A percentile compares a stretch with the other conserved stretches of the same genome.
phyloP scores from a whole-genome alignment of 2,329 filamentous ascomycete genomes.

The Pestalotiopsis sp. region DNA sequence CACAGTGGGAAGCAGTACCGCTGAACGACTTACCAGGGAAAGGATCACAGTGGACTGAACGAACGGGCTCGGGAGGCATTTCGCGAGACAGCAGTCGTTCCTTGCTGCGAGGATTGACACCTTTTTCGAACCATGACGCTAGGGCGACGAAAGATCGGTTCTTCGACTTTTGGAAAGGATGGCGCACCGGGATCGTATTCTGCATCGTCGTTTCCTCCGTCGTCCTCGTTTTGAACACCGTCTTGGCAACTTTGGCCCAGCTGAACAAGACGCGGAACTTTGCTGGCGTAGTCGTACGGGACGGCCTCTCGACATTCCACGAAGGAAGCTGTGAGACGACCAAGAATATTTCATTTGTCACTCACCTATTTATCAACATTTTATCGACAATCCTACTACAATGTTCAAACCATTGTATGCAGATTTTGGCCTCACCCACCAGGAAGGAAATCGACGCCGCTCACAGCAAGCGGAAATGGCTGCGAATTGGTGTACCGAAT shows the following conservation, averaged over 20 bases:
- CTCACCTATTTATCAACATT: conserved; percentile 3
- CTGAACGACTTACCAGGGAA: neutral
- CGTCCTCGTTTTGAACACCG: neutral
- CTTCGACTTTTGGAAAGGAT: neutral
- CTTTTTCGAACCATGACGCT: neutral
- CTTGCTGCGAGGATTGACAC: neutral
- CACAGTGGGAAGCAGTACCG: conserved; percentile 1
- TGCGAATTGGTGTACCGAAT: neutral
- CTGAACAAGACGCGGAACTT: conserved; percentile 1
- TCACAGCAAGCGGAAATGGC: neutral
- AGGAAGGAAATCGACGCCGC: conserved; percentile 1
- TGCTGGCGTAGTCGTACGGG: neutral
- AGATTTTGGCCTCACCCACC: conserved; percentile 1
- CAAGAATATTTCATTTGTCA: neutral
- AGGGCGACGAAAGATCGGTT: neutral
- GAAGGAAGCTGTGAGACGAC: neutral
- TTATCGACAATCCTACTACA: neutral
- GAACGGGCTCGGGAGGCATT: neutral
- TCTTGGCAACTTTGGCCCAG: neutral
- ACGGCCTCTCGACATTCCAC: conserved; percentile 3
- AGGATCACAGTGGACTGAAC: neutral
- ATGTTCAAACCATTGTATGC: conserved; percentile 4
- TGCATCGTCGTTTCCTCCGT: neutral
- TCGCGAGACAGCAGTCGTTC: neutral
- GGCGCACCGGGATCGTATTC: conserved; percentile 2